Percentiles rank a stretch among this genome's conserved stretches.
These are phyloP conservation scores for Daphne laureola DNA, from an alignment of 441 rosid genomes.

Conservation along the genomic window DNA sequence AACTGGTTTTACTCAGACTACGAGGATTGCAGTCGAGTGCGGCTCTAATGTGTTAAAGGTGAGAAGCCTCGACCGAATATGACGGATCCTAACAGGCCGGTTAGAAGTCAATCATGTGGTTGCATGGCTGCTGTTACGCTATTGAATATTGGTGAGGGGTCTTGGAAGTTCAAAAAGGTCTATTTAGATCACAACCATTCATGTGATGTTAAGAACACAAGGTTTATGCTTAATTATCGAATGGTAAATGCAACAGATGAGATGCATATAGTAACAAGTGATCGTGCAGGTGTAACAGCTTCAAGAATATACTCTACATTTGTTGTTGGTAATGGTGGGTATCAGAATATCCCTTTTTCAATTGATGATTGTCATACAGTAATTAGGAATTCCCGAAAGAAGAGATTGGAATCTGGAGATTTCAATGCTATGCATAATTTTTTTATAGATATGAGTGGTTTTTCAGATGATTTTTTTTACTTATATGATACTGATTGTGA, in stretches of 20 bases:
- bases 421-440: background rate
- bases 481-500: background rate
- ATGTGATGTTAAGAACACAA: no score
- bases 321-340: background rate
- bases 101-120: no score
- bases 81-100: no score
- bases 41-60: no score
- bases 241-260: background rate
- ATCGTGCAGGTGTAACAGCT: background rate
- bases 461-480: background rate
- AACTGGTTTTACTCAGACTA: no score
- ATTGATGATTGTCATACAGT: background rate
- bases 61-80: no score
- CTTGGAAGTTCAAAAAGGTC: no score
- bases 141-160: no score
- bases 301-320: background rate
- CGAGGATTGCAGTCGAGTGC: no score
- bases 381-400: background rate
- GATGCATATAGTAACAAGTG: background rate
- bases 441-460: background rate
- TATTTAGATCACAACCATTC: no score
- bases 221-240: background rate
- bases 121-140: no score
- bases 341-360: background rate
- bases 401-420: background rate